These are phyloP conservation scores for Yamadazyma kitorensis DNA, from an alignment of 805 yeast genomes.

Conservation along the genomic window DNA sequence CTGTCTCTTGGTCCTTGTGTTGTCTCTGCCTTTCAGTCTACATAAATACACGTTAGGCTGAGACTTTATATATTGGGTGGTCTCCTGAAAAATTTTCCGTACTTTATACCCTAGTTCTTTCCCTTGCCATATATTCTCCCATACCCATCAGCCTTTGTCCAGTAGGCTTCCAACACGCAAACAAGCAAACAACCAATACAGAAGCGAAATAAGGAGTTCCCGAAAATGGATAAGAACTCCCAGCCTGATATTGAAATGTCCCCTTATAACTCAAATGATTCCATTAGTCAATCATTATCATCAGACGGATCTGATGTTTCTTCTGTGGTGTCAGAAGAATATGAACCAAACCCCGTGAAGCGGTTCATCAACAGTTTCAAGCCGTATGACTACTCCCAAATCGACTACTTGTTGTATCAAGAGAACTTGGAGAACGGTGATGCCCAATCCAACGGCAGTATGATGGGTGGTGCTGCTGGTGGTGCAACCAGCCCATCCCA, in stretches of 20 bases:
- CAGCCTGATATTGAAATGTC: slow-evolving; percentile 8
- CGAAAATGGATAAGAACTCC: slow-evolving; percentile 4
- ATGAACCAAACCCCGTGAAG: slow-evolving; percentile 14
- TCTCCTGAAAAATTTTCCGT: no score
- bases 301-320: slow-evolving; percentile 2
- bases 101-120: no score
- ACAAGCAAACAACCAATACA: no score
- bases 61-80: no score
- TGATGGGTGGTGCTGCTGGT: slow-evolving; percentile 9
- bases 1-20: no score
- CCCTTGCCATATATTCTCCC: no score
- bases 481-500: slow-evolving; percentile 4
- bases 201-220: no score
- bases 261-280: slow-evolving; percentile 7
- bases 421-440: slow-evolving; percentile 10
- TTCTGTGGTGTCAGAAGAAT: slow-evolving; percentile 8
- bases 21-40: no score
- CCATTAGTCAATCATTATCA: background rate
- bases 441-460: background rate
- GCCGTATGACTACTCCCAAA: slow-evolving; percentile 25
- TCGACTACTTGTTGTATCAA: slow-evolving; percentile 12
- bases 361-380: slow-evolving; percentile 23
- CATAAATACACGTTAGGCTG: no score
- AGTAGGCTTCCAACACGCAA: no score
- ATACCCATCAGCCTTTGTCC: no score